A percentile compares a stretch with the other conserved stretches of the same genome.
These are phyloP conservation scores for Sugiyamaella mastotermitis DNA, from an alignment of 805 yeast species.

Conservation along the genomic window DNA sequence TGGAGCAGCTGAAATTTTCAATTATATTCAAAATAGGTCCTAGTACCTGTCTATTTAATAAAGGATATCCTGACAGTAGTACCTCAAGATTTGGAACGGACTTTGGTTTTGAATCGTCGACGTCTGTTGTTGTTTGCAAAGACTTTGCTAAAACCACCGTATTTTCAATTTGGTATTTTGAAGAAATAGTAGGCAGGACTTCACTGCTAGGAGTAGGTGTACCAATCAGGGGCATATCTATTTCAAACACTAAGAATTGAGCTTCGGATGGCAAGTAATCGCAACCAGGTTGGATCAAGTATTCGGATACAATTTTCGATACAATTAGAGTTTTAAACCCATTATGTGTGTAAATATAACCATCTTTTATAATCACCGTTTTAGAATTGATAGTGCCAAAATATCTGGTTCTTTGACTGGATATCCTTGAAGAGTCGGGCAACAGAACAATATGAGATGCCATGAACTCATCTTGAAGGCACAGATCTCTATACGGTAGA, in stretches of 20 bases:
- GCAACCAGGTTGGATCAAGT: constrained; percentile 49
- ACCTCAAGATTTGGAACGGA: constrained; percentile 29
- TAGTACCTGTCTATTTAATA: constrained; percentile 34
- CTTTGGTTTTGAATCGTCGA: not conserved
- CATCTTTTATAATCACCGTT: constrained; percentile 51
- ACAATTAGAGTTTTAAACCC: constrained; percentile 48
- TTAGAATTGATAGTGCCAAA: constrained; percentile 31
- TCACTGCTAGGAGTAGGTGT: constrained; percentile 24
- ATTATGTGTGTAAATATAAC: constrained; percentile 47
- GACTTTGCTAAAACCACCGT: not conserved
- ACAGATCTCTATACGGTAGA: constrained; percentile 42
- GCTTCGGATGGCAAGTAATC: constrained; percentile 55
- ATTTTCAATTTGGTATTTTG: constrained; percentile 2
- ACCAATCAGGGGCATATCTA: constrained; percentile 53
- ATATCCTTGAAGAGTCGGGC: constrained; percentile 18
- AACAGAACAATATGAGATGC: constrained; percentile 54
- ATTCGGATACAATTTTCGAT: constrained; percentile 40
- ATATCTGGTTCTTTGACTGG: constrained; percentile 20
- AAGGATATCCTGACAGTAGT: constrained; percentile 36
- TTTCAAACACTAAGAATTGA: constrained; percentile 48
- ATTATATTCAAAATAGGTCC: constrained; percentile 37
- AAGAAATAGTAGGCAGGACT: constrained; percentile 15
- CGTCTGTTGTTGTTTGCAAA: not conserved
- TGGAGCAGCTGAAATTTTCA: constrained; percentile 33
- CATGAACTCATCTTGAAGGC: constrained; percentile 55